Evolutionary conservation across 2,329 filamentous ascomycete genomes (phyloP).

Genomic region (Monilinia aucupariae): DNA sequence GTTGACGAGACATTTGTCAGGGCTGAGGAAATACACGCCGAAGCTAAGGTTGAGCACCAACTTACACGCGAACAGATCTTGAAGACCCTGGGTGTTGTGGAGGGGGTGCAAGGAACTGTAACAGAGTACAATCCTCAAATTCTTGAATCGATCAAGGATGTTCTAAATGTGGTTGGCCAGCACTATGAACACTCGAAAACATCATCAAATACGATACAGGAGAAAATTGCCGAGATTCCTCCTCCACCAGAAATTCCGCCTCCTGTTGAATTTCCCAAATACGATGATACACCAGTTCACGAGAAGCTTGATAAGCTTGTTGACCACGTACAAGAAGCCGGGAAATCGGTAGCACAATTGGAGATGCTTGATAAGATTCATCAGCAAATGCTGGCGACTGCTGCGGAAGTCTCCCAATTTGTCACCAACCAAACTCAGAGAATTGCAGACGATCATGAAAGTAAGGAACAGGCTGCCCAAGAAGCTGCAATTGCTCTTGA

Average conservation of each 20-base stretch:
- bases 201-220: slow-evolving; percentile 50
- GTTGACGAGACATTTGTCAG: slow-evolving; percentile 74
- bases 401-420: slow-evolving; percentile 78
- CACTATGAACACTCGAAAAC: slow-evolving; percentile 85
- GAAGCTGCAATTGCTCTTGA: slow-evolving; percentile 78
- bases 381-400: slow-evolving; percentile 76
- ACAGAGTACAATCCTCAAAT: slow-evolving; percentile 84
- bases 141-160: slow-evolving; percentile 76
- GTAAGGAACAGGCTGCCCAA: slow-evolving; percentile 71
- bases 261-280: slow-evolving; percentile 52
- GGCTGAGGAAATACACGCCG: slow-evolving; percentile 67
- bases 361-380: slow-evolving; percentile 85
- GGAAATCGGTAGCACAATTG: slow-evolving; percentile 67
- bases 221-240: slow-evolving; percentile 51
- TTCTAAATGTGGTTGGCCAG: slow-evolving; percentile 74
- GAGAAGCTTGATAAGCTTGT: slow-evolving; percentile 55
- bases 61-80: slow-evolving; percentile 76
- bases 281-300: slow-evolving; percentile 57
- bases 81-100: slow-evolving; percentile 66
- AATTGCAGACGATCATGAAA: slow-evolving; percentile 71
- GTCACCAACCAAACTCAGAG: slow-evolving; percentile 70
- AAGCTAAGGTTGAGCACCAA: slow-evolving; percentile 73
- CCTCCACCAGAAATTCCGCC: slow-evolving; percentile 51
- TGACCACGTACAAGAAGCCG: slow-evolving; percentile 58
- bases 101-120: slow-evolving; percentile 71